These are phyloP conservation scores for Parietaria judaica DNA, from an alignment of 306 rosid species.

Conservation along the genomic window DNA sequence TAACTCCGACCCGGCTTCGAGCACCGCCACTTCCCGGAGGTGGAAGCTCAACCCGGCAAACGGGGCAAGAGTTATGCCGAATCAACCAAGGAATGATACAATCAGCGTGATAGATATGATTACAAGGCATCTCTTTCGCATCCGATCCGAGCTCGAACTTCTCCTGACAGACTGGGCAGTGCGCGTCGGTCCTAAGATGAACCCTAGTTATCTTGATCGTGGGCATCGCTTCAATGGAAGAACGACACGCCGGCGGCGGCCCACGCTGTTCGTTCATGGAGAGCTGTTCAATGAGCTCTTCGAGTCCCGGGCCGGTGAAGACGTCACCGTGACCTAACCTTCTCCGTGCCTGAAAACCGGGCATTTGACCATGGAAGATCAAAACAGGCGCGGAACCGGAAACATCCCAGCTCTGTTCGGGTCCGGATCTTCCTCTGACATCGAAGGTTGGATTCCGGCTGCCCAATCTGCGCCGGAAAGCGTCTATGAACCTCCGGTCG, in stretches of 20 bases:
- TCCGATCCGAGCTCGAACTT: slow-evolving; percentile 57
- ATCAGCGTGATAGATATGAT: slow-evolving; percentile 77
- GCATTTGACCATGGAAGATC: slow-evolving; percentile 46
- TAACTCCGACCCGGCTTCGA: slow-evolving; percentile 29
- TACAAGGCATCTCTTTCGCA: slow-evolving; percentile 77
- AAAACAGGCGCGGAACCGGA: slow-evolving; percentile 39
- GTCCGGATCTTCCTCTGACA: slow-evolving; percentile 42
- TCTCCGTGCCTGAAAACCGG: slow-evolving; percentile 35
- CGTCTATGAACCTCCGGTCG: slow-evolving; percentile 41
- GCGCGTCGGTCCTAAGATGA: slow-evolving; percentile 54
- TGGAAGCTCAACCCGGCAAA: slow-evolving; percentile 73
- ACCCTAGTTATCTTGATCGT: slow-evolving; percentile 43
- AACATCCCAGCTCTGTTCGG: slow-evolving; percentile 43
- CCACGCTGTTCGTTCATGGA: slow-evolving; percentile 49
- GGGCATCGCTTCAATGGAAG: slow-evolving; percentile 72
- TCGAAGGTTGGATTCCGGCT: slow-evolving; percentile 44
- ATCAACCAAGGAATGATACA: slow-evolving; percentile 78
- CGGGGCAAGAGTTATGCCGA: slow-evolving; percentile 77
- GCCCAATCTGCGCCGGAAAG: slow-evolving; percentile 49
- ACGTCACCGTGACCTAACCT: slow-evolving; percentile 35
- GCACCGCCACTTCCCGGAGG: slow-evolving; percentile 31
- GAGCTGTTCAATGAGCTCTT: slow-evolving; percentile 55
- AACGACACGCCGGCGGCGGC: slow-evolving; percentile 61
- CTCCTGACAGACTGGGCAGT: slow-evolving; percentile 75
- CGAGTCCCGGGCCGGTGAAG: slow-evolving; percentile 49